phyloP scores from a whole-genome alignment of 495 filamentous ascomycete species.

The Penicillium bialowiezense region DNA sequence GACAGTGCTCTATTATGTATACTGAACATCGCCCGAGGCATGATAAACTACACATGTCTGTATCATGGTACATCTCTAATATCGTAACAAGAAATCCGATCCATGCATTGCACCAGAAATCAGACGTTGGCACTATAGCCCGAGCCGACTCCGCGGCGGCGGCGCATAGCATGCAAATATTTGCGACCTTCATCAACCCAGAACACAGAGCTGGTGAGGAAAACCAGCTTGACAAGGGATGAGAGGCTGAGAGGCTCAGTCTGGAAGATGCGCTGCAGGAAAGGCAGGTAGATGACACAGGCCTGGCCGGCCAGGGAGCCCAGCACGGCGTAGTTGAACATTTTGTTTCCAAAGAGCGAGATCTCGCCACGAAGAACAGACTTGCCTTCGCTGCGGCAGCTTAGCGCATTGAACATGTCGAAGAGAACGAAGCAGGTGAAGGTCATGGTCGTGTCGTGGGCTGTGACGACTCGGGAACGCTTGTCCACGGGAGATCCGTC shows the following conservation, averaged over 20 bases:
- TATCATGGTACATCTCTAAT: constrained; percentile 2
- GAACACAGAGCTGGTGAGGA: constrained; percentile 83
- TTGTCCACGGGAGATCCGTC: constrained; percentile 35
- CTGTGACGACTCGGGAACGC: constrained; percentile 64
- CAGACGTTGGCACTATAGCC: constrained; percentile 48
- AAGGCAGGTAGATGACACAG: constrained; percentile 89
- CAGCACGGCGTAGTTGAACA: constrained; percentile 93
- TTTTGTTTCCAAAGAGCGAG: constrained; percentile 74
- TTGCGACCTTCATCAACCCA: constrained; percentile 93
- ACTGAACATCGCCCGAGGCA: constrained; percentile 3
- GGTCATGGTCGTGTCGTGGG: constrained; percentile 97
- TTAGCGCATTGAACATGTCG: constrained; percentile 97
- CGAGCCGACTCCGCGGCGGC: constrained; percentile 33
- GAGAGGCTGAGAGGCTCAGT: constrained; percentile 76
- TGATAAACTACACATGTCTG: constrained; percentile 7
- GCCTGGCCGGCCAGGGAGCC: constrained; percentile 81
- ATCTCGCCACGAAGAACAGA: constrained; percentile 84
- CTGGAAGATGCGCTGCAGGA: constrained; percentile 90
- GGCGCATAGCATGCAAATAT: constrained; percentile 43
- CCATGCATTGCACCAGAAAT: constrained; percentile 11
- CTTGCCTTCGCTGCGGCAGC: constrained; percentile 89
- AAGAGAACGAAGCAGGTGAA: constrained; percentile 98
- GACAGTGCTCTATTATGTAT: constrained; percentile 8
- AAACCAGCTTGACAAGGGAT: constrained; percentile 69
- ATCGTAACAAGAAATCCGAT: constrained; percentile 2